Conservation (phyloP, 148 eudicot genomes). For the Vaccinium darrowii region DNA sequence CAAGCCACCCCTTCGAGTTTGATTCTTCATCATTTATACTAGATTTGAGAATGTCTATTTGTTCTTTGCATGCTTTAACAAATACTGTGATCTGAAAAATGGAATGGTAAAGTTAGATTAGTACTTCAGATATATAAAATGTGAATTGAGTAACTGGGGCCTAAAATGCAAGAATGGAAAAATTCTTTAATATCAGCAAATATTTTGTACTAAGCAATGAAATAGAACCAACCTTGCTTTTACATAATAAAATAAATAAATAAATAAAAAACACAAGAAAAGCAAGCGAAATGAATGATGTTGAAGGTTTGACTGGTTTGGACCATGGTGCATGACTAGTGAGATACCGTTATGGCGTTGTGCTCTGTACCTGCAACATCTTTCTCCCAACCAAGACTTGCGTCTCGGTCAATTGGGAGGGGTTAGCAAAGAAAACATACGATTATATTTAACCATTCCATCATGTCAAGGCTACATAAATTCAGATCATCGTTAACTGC, state of each 20-base stretch:
- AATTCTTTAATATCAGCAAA: neutral
- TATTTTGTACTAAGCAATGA: neutral
- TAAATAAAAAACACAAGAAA: neutral
- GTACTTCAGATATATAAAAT: neutral
- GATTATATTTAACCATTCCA: too few relatives aligned
- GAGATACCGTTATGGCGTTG: neutral
- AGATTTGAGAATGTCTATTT: slow-evolving; percentile 74
- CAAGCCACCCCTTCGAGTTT: slow-evolving; percentile 88
- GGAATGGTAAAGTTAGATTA: neutral
- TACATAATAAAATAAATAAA: neutral
- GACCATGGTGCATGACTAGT: neutral
- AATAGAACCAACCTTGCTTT: neutral
- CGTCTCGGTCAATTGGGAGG: neutral
- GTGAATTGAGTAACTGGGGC: neutral
- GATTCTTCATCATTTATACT: slow-evolving; percentile 74
- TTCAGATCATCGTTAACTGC: too few relatives aligned
- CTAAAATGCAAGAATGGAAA: neutral
- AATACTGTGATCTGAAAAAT: slow-evolving; percentile 66
- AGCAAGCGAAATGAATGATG: neutral
- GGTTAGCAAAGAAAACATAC: neutral
- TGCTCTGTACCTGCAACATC: neutral
- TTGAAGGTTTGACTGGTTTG: neutral
- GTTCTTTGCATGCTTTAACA: slow-evolving; percentile 87
- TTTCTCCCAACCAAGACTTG: neutral
- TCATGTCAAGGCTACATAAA: too few relatives aligned